Evolutionary conservation across 768 basidiomycete genomes (phyloP), one percentile per base, ranked within the genome.

Genomic region (Lentinus brumalis): DNA sequence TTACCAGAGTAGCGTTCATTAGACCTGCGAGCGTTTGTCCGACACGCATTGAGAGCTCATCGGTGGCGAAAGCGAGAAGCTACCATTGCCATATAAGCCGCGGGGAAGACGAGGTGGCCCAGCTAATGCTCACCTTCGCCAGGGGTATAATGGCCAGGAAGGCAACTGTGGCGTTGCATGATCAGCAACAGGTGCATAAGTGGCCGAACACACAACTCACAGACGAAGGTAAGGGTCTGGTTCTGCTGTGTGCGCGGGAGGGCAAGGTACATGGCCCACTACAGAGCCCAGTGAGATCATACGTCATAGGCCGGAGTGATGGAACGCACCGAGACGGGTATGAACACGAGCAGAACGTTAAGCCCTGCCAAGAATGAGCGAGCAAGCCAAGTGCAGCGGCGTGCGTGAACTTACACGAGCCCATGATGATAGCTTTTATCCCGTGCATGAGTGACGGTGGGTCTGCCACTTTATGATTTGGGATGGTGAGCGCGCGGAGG

Each of bases 101-200:
- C 21, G 21, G 21, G 21, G 61, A 35, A 32, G 39, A 38, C 12
- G 31, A 49, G 30, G 10, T 0, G 32, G 44, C 21, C 29, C 18
- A 38, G 15, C 53, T 35, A 29, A 49, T 53, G 21, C 39, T 38
- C 44, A 88, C 89, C 76, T 92, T 91, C 42, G 92, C 92, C 5
- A 94, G 79, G 6, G 93, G 93, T 61, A 95, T 83, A 59, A 95
- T 95, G 9, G 93, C 85, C 45, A 92, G 74, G 70, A 94, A 92
- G 1, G 86, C 85, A 68, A 88, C 89, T 91, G 64, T 11, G 18
- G 16, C 21, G 11, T 44, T 38, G 30, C 50, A 50, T 41, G 47
- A 39, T 57, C 42, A 50, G 42, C 9, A 9, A 15, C 15, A 12
- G n/a, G 35, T 8, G 6, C 29, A 32, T 21, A 30, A 26, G 14